phyloP scores from a whole-genome alignment of 306 rosid species.

The Fragaria vesca region DNA sequence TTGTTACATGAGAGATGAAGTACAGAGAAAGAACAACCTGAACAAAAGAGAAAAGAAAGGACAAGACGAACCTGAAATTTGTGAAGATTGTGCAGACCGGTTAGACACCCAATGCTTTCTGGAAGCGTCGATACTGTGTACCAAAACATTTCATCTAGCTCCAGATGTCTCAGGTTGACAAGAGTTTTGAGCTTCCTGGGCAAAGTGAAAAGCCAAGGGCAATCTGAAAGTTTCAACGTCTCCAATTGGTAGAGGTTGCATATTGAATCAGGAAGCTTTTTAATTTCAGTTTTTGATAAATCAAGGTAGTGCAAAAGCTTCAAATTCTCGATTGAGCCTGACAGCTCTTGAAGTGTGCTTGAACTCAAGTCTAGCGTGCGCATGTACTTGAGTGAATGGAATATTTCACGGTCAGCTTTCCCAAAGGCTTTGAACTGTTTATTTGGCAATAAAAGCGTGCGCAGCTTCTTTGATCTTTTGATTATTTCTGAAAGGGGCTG shows the following conservation, averaged over 20 bases:
- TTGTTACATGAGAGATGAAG: neutral
- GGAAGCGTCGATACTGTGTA: neutral
- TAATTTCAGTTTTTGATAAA: conserved; percentile 15
- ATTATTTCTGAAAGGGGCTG: neutral
- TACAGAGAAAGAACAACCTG: neutral
- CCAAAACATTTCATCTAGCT: conserved; percentile 27
- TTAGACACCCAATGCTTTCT: conserved; percentile 9
- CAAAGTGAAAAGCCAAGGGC: conserved; percentile 20
- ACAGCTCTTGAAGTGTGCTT: conserved; percentile 12
- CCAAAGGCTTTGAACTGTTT: conserved; percentile 9
- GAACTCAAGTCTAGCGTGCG: conserved; percentile 22
- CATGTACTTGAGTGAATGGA: conserved; percentile 2
- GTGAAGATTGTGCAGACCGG: conserved; percentile 18
- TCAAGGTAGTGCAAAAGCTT: conserved; percentile 26
- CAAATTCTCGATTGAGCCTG: conserved; percentile 13
- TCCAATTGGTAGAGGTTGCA: conserved; percentile 16
- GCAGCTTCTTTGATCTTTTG: conserved; percentile 1
- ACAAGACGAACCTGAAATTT: conserved; percentile 1
- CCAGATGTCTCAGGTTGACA: conserved; percentile 18
- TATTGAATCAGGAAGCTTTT: conserved; percentile 18
- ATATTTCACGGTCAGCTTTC: neutral
- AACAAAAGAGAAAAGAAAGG: neutral
- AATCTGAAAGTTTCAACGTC: conserved; percentile 23
- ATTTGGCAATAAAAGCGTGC: conserved; percentile 13
- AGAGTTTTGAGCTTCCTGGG: conserved; percentile 11